Base-by-base conservation (phyloP, 768 basidiomycete species). In the Crassisporium funariophilum region DNA sequence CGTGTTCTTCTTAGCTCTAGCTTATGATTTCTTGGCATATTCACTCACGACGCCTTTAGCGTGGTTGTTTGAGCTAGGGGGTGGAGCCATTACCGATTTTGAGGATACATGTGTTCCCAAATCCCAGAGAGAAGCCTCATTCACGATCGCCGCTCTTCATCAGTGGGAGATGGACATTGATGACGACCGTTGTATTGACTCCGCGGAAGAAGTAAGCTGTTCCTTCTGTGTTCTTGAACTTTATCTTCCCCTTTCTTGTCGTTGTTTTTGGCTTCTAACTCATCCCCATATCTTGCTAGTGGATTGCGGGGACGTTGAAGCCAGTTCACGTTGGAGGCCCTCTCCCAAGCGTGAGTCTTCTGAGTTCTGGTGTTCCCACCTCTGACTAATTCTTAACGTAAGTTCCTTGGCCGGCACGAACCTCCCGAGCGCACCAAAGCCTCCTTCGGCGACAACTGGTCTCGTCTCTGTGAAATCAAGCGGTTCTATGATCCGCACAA, bases 1-100 rank as follows among this genome's bases (percentile, higher is more conserved):
- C 53, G 91, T 82, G 8, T 8, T 33, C 35, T 38, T 38, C 17
- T 37, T 25, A 15, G 19, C n/a, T 2, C 34, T 2, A 15, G 35
- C 16, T 46, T 34, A 15, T 24, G 11, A 21, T 19, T 12, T 16
- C 43, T 13, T 40, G 20, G 25, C 31, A 47, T 19, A 24, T 23
- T 15, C 22, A 9, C 16, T 41, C 11, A 19, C 34, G 19, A n/a
- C 33, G 39, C 43, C 23, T 3, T 33, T 47, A 91, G 92, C 91
- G 12, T 95, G 91, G 93, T 73, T 97, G 6, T 95, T 95, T 63
- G 93, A 97, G 65, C 77, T 93, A 33, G 87, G 88, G 0, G 93
- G 88, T 2, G 91, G 91, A 13, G 88, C 88, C 1, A 77, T 91
- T 31, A 63, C 66, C 0, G 91, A 93, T 61, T 81, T 79, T 48